A percentile compares a stretch with the other conserved stretches of the same genome.
Evolutionary conservation across 164 flowering plant genomes (phyloP).

Genomic region (Chloranthus sessilifolius): DNA sequence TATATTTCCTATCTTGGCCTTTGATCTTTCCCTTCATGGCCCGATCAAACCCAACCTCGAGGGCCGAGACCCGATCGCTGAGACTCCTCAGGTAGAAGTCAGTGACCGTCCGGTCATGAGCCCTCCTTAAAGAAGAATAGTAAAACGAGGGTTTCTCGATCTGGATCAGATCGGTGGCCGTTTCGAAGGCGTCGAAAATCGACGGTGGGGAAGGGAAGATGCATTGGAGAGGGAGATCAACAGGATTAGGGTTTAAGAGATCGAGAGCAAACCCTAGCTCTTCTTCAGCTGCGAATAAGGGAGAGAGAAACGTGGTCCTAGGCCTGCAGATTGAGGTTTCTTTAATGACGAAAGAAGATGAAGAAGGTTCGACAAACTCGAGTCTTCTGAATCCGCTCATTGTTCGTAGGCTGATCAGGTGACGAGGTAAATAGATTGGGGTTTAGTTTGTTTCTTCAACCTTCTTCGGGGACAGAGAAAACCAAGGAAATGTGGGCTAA

Average conservation of each 20-base stretch:
- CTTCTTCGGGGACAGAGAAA: too few relatives aligned
- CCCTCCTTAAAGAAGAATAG: constrained; percentile 23
- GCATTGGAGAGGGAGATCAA: constrained; percentile 16
- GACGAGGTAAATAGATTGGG: too few relatives aligned
- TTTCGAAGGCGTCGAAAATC: constrained; percentile 29
- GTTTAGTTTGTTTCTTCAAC: too few relatives aligned
- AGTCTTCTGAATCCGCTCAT: constrained; percentile 48
- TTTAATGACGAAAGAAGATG: constrained; percentile 21
- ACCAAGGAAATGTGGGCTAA: too few relatives aligned
- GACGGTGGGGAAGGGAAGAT: constrained; percentile 12
- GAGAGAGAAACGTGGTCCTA: constrained; percentile 15
- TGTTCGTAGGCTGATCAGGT: too few relatives aligned
- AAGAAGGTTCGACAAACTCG: constrained; percentile 41
- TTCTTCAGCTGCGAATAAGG: constrained; percentile 22
- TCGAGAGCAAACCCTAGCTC: constrained; percentile 33
- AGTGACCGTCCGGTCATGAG: constrained; percentile 15
- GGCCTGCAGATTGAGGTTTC: constrained; percentile 37
- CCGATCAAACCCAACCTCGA: constrained; percentile 40
- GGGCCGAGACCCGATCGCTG: constrained; percentile 46
- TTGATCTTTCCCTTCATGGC: constrained; percentile 13
- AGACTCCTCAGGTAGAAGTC: constrained; percentile 36
- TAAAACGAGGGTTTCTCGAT: constrained; percentile 38
- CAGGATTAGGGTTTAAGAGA: constrained; percentile 21
- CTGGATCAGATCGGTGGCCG: constrained; percentile 54
- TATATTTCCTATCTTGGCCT: constrained; percentile 26